Conservation (phyloP, 148 eudicot genomes). For the Agrostemma githago region DNA sequence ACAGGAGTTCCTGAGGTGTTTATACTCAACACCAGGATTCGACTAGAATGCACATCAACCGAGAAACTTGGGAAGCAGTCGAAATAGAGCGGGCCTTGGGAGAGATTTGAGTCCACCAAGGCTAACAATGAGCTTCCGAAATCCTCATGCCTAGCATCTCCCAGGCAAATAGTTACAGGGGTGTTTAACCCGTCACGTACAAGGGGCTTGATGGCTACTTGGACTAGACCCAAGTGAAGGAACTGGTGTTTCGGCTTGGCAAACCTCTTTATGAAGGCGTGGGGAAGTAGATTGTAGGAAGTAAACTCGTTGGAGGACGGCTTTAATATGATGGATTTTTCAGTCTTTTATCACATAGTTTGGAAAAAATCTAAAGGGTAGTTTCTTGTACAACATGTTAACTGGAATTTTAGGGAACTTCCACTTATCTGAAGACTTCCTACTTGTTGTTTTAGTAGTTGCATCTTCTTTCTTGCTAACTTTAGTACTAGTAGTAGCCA, state of each 20-base stretch:
- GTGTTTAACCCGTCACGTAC: conserved; percentile 12
- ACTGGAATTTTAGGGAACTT: conserved; percentile 10
- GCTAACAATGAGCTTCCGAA: conserved; percentile 21
- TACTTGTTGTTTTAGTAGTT: too few species aligned
- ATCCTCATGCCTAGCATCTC: conserved; percentile 18
- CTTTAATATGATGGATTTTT: conserved; percentile 7
- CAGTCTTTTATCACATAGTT: conserved; percentile 11
- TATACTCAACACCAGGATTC: too few species aligned
- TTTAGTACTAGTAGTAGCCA: not conserved
- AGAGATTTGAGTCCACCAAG: conserved; percentile 14
- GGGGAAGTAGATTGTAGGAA: not conserved
- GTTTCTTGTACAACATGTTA: conserved; percentile 12
- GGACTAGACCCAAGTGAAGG: conserved; percentile 22
- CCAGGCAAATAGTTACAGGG: conserved; percentile 18
- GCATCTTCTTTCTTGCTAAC: not conserved
- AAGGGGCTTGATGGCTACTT: conserved; percentile 13
- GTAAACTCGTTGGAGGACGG: not conserved
- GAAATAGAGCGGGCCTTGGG: conserved; percentile 21
- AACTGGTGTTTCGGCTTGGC: conserved; percentile 11
- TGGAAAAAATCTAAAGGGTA: conserved; percentile 4
- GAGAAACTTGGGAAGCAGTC: conserved; percentile 21
- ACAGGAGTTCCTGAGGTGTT: conserved; percentile 14
- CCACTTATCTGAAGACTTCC: conserved; percentile 8
- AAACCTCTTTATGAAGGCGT: not conserved
- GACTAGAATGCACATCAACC: too few species aligned